Percentiles rank a stretch among this genome's conserved stretches.
Evolutionary conservation across 2,329 filamentous ascomycete species (phyloP).

Genomic region (Cladosporium halotolerans): DNA sequence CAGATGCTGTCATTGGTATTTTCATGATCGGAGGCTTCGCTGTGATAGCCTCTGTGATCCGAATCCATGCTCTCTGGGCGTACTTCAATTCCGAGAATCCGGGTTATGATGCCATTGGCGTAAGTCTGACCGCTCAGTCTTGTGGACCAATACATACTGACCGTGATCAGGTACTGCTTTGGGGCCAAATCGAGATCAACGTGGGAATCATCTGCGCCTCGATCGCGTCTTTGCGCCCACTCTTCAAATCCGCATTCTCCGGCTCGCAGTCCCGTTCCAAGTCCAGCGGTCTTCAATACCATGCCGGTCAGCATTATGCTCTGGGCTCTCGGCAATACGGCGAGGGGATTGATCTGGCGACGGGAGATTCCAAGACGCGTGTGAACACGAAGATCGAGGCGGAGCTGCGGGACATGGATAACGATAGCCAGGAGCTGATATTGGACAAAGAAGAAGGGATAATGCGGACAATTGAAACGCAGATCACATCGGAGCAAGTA

Average conservation of each 20-base stretch:
- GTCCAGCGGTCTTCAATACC: not conserved
- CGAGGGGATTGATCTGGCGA: not conserved
- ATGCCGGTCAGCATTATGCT: no score
- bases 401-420: not conserved
- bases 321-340: not conserved
- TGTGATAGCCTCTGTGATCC: not conserved
- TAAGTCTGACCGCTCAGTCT: not conserved
- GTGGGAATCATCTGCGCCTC: not conserved
- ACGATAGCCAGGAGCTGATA: not conserved
- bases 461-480: not conserved
- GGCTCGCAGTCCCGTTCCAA: not conserved
- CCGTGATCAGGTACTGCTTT: constrained; percentile 20
- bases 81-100: constrained; percentile 2
- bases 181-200: constrained; percentile 6
- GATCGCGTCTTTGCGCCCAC: not conserved
- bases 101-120: constrained; percentile 1
- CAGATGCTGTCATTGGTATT: constrained; percentile 1
- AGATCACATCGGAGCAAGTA: not conserved
- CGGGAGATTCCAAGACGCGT: not conserved
- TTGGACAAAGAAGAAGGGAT: not conserved
- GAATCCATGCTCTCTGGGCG: not conserved
- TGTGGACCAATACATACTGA: not conserved
- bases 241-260: constrained; percentile 1
- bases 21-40: constrained; percentile 2
- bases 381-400: not conserved